Percentiles rank a stretch among this genome's conserved stretches.
Evolutionary conservation across 768 basidiomycete genomes (phyloP).

Genomic region (Xerocomus potaroensis): DNA sequence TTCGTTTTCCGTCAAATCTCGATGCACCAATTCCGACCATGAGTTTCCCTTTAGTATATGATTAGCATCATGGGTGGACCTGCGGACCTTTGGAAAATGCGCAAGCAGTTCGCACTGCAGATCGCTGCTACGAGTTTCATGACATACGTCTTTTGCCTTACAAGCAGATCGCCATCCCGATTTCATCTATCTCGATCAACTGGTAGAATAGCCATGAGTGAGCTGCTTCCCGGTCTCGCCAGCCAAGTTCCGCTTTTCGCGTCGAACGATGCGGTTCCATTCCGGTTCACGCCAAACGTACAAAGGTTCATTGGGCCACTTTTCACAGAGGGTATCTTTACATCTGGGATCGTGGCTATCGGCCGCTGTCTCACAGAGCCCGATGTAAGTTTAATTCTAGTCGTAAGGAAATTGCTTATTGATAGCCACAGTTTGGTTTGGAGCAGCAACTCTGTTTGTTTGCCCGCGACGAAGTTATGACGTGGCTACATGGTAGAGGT

Average conservation of each 20-base stretch:
- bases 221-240: conserved; percentile 70
- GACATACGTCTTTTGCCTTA: conserved; percentile 82
- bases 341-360: conserved; percentile 86
- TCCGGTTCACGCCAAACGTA: conserved; percentile 96
- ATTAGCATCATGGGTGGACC: conserved; percentile 77
- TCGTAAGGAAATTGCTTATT: background rate
- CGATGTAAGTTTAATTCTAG: conserved; percentile 51
- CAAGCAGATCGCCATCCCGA: conserved; percentile 76
- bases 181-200: conserved; percentile 89
- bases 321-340: conserved; percentile 85
- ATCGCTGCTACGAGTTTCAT: conserved; percentile 87
- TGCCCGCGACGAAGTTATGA: conserved; percentile 86
- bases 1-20: conserved; percentile 31
- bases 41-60: conserved; percentile 72
- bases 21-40: background rate
- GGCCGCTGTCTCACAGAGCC: conserved; percentile 87
- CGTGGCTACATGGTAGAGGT: conserved; percentile 61
- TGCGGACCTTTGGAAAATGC: conserved; percentile 90
- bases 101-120: conserved; percentile 94
- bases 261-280: conserved; percentile 86
- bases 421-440: conserved; percentile 67
- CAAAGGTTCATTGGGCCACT: conserved; percentile 88
- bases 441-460: conserved; percentile 91
- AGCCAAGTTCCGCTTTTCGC: conserved; percentile 58
- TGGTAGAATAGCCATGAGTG: conserved; percentile 89